A percentile compares a stretch with the other conserved stretches of the same genome.
Evolutionary conservation across 2,329 filamentous ascomycete genomes (phyloP).

Genomic region (Xylaria multiplex): DNA sequence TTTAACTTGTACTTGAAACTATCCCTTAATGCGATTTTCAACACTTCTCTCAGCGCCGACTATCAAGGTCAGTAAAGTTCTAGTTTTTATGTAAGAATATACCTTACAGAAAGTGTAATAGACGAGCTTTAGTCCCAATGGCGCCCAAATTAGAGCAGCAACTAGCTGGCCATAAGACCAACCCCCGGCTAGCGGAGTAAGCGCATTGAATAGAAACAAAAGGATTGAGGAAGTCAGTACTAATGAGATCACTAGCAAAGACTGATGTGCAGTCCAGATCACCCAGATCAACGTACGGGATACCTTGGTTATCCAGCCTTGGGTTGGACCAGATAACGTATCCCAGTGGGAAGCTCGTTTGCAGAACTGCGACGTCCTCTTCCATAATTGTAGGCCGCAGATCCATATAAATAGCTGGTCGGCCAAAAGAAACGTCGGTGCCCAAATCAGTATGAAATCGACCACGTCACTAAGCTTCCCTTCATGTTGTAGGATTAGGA

Average conservation of each 20-base stretch:
- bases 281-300: background rate
- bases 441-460: too few species aligned
- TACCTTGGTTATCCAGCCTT: too few species aligned
- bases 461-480: too few species aligned
- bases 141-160: slow-evolving; percentile 13
- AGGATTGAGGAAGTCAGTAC: background rate
- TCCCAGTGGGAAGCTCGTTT: too few species aligned
- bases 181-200: background rate
- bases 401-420: too few species aligned
- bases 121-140: slow-evolving; percentile 4
- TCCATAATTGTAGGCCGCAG: too few species aligned
- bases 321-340: too few species aligned
- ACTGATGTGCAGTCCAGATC: background rate
- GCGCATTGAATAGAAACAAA: background rate
- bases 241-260: background rate
- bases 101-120: slow-evolving; percentile 16
- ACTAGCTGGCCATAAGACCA: slow-evolving; percentile 23
- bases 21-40: slow-evolving; percentile 12
- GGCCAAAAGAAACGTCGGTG: too few species aligned
- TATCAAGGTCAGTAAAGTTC: background rate
- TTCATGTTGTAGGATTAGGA: too few species aligned
- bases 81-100: too few species aligned
- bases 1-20: too few species aligned
- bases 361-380: too few species aligned
- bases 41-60: slow-evolving; percentile 8